Percentiles rank a stretch among this genome's conserved stretches.
Conservation (phyloP, 441 rosid species). For the Jatropha multifida region DNA sequence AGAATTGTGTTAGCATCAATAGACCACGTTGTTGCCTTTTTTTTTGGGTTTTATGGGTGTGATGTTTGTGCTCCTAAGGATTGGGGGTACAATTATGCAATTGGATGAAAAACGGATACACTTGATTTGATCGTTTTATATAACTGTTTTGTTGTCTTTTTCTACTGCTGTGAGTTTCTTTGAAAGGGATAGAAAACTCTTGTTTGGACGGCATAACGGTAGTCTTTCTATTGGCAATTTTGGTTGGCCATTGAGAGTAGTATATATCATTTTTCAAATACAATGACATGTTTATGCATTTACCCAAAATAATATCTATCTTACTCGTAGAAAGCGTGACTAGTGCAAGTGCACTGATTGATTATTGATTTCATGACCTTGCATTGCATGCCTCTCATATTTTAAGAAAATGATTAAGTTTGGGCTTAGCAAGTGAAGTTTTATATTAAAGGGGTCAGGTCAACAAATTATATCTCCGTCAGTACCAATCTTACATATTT, state of each 20-base stretch:
- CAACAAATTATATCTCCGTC: no score
- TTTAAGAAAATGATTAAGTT: no score
- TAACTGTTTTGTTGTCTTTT: conserved; percentile 59
- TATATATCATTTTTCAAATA: no score
- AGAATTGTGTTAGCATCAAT: conserved; percentile 53
- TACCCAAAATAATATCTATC: no score
- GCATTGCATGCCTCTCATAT: no score
- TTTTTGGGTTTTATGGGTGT: conserved; percentile 81
- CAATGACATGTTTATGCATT: no score
- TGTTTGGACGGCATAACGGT: conserved; percentile 12
- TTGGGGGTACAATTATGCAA: conserved; percentile 55
- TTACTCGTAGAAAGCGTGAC: no score
- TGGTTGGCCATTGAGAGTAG: conserved; percentile 60
- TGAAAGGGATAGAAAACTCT: conserved; percentile 24
- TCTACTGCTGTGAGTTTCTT: conserved; percentile 70
- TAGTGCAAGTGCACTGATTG: no score
- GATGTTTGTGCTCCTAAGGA: conserved; percentile 74
- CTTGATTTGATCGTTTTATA: conserved; percentile 60
- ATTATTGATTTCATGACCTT: no score
- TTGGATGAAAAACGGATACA: conserved; percentile 67
- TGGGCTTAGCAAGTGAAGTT: no score
- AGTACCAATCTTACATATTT: no score
- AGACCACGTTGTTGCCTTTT: conserved; percentile 90
- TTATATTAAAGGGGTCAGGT: no score
- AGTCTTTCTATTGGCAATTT: conserved; percentile 52